Percentiles rank a stretch among this genome's conserved stretches.
These are phyloP conservation scores for Chalara sp. DNA, from an alignment of 2,329 filamentous ascomycete genomes.

Conservation along the genomic window DNA sequence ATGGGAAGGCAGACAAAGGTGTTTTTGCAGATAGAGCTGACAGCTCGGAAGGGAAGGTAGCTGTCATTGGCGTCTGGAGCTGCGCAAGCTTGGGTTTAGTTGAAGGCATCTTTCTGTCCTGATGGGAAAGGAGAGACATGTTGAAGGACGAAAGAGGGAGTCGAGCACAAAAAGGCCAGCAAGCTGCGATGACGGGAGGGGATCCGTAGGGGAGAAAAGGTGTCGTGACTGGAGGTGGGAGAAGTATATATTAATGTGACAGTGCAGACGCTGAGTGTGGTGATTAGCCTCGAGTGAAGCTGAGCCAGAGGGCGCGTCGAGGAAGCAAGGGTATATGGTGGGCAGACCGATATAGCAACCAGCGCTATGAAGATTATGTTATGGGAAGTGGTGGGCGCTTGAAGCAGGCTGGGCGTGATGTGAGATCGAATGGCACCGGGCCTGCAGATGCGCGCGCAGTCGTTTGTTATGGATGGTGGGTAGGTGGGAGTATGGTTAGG, in stretches of 20 bases:
- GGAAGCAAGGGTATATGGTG: neutral
- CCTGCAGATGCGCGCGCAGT: no score
- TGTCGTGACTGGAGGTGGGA: slow-evolving; percentile 8
- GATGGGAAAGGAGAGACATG: slow-evolving; percentile 15
- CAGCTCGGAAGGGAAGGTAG: slow-evolving; percentile 53
- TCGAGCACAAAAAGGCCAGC: slow-evolving; percentile 19
- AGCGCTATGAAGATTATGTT: slow-evolving; percentile 18
- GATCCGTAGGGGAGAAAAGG: slow-evolving; percentile 17
- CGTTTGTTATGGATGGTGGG: no score
- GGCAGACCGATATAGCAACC: slow-evolving; percentile 21
- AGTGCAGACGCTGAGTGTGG: slow-evolving; percentile 7
- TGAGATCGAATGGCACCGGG: no score
- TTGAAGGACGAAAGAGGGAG: slow-evolving; percentile 21
- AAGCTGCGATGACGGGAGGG: slow-evolving; percentile 18
- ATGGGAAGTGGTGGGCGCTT: slow-evolving; percentile 11
- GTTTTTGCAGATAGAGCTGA: slow-evolving; percentile 57
- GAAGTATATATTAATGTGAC: slow-evolving; percentile 24
- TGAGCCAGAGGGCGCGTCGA: slow-evolving; percentile 7
- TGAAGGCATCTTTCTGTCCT: slow-evolving; percentile 22
- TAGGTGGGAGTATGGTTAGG: no score
- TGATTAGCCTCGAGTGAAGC: slow-evolving; percentile 10
- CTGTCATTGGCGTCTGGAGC: slow-evolving; percentile 56
- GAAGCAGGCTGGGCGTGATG: neutral
- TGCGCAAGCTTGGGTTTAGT: slow-evolving; percentile 49
- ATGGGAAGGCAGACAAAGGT: slow-evolving; percentile 54